These are phyloP conservation scores for Ramalina intermedia DNA, from an alignment of 495 filamentous ascomycete genomes.

Conservation along the genomic window DNA sequence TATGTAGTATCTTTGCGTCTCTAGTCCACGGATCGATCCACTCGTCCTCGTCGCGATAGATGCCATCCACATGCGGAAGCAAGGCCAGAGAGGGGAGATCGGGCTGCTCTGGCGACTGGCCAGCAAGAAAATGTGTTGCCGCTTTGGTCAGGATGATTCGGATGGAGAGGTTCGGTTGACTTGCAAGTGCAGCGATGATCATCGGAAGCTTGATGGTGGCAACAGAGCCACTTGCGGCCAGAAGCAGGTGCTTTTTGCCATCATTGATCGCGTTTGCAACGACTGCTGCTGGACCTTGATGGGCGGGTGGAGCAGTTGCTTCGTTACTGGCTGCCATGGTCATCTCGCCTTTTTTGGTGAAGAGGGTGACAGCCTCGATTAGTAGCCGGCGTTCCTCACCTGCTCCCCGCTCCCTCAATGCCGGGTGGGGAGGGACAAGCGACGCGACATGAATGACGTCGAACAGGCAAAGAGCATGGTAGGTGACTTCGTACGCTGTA, in stretches of 20 bases:
- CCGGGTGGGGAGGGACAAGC: too few relatives aligned
- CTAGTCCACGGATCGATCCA: constrained; percentile 61
- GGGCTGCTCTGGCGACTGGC: constrained; percentile 58
- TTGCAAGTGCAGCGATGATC: constrained; percentile 46
- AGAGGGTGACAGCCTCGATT: not conserved
- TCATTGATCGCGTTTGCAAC: constrained; percentile 32
- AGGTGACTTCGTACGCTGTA: too few relatives aligned
- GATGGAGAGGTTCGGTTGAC: constrained; percentile 50
- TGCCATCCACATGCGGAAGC: constrained; percentile 48
- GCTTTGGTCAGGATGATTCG: constrained; percentile 62
- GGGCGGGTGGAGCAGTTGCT: too few relatives aligned
- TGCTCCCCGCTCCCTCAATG: too few relatives aligned
- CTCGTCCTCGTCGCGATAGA: constrained; percentile 69
- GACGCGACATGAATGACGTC: too few relatives aligned
- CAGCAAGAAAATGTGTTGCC: constrained; percentile 55
- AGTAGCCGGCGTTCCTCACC: too few relatives aligned
- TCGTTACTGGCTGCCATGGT: too few relatives aligned
- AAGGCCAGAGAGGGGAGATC: constrained; percentile 32
- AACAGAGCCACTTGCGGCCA: constrained; percentile 64
- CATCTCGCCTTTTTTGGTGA: too few relatives aligned
- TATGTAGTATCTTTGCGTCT: constrained; percentile 54
- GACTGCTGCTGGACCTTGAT: not conserved
- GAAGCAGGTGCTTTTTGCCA: constrained; percentile 59
- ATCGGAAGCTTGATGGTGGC: constrained; percentile 81
- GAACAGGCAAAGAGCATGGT: too few relatives aligned